phyloP scores from a whole-genome alignment of 1,284 basidiomycete genomes.

The Boletus smithii region DNA sequence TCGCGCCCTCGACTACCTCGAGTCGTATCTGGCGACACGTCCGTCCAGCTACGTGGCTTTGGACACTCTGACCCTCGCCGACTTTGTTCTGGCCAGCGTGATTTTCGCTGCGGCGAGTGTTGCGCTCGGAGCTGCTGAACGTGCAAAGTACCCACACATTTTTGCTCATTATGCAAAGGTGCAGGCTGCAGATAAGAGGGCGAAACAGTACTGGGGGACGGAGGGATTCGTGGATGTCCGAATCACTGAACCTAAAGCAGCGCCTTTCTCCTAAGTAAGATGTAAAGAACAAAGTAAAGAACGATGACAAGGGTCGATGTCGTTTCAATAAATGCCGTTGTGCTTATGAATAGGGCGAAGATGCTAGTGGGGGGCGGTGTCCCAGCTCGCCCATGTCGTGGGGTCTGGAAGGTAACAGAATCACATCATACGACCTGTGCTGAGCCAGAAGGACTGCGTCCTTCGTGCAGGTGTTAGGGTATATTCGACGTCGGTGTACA shows the following conservation, averaged over 20 bases:
- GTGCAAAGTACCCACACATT: constrained; percentile 44
- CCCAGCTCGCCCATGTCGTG: no score
- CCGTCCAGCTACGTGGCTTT: constrained; percentile 46
- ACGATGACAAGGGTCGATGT: no score
- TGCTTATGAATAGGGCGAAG: no score
- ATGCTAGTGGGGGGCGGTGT: no score
- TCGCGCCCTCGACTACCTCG: constrained; percentile 38
- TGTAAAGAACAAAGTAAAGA: background rate
- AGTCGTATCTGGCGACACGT: constrained; percentile 48
- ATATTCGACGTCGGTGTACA: no score
- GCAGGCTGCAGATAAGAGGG: constrained; percentile 45
- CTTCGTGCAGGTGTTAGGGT: no score
- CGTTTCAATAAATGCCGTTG: no score
- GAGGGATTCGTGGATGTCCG: constrained; percentile 14
- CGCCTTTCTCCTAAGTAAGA: background rate
- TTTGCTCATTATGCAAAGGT: constrained; percentile 51
- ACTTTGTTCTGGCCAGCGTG: constrained; percentile 48
- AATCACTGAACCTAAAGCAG: constrained; percentile 6
- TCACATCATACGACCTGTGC: no score
- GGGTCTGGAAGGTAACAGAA: no score
- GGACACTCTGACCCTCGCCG: constrained; percentile 60
- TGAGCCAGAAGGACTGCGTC: no score
- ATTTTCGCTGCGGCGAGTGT: constrained; percentile 29
- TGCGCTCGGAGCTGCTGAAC: constrained; percentile 40
- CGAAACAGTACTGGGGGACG: constrained; percentile 31